Percentiles rank a stretch among this genome's conserved stretches.
Conservation (phyloP, 2,329 filamentous ascomycete species). For the Cladophialophora psammophila region DNA sequence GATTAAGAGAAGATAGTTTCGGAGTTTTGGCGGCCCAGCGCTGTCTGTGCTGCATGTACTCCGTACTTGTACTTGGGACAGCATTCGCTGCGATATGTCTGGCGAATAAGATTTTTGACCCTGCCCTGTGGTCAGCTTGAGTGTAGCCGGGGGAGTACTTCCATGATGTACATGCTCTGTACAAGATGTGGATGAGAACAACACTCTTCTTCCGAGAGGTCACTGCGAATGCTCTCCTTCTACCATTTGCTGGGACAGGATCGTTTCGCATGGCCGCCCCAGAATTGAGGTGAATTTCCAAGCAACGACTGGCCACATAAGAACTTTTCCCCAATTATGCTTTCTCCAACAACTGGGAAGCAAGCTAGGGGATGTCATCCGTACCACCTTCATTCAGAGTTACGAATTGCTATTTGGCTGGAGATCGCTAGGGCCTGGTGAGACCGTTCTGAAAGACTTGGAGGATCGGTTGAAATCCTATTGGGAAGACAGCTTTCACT, state of each 20-base stretch:
- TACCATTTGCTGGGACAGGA: background rate
- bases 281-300: background rate
- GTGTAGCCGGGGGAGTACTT: background rate
- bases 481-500: background rate
- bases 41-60: background rate
- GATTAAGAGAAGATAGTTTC: conserved; percentile 1
- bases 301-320: background rate
- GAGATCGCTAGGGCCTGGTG: background rate
- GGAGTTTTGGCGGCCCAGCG: background rate
- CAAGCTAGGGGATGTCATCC: background rate
- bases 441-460: background rate
- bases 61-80: background rate
- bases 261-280: background rate
- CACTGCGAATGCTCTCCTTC: background rate
- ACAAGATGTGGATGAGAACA: background rate
- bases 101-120: background rate
- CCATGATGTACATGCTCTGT: background rate
- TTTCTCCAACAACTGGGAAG: conserved; percentile 2
- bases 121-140: background rate
- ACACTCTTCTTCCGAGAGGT: background rate
- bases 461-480: background rate
- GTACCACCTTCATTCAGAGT: background rate
- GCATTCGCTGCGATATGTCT: background rate
- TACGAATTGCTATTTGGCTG: background rate
- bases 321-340: background rate